Base-by-base conservation (phyloP, 1,284 basidiomycete genomes). In the Tilletia setariae region DNA sequence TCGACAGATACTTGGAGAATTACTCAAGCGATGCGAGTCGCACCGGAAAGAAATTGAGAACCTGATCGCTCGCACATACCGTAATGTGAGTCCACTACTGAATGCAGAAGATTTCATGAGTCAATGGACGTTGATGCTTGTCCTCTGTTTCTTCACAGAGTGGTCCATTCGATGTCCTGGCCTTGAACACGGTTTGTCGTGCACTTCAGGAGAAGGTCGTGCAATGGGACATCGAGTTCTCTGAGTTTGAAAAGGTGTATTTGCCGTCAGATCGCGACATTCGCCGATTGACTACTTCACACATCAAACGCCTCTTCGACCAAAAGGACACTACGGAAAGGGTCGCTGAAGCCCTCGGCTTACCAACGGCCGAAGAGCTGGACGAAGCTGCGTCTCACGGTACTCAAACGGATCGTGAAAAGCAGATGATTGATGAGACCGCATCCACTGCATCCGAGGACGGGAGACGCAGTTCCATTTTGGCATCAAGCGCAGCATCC, bases 191-290 rank as follows among this genome's bases (percentile, higher is more conserved):
- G 69, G 92, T 95, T 7, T 89, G 94, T 62, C 89, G 91, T 2
- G 89, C 89, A 68, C 87, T 94, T 51, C 94, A 97, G 84, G 93
- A 96, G 79, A 91, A 91, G 83, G 93, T 96, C 65, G 93, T 97
- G n/a, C 91, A 91, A 51, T 98, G 94, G 92, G 94, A 96, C 80
- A 87, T 88, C 68, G 90, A 93, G 77, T 92, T 94, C 78, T 90
- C 81, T 49, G 77, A 86, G 72, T 85, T 79, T 77, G 85, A 84
- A 68, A 77, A 78, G 65, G 76, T 78, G 42, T 72, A 70, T 66
- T 75, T 84, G 89, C 68, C 90, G 0, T 74, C 77, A 25, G 83
- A 82, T 53, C 80, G 82, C 53, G 84, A 84, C 66, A 74, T 82
- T 30, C 81, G 83, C 15, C 75, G 83, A 47, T 70, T 83, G 30